Conservation (phyloP, 148 eudicot genomes). For the Dysphania ambrosioides region DNA sequence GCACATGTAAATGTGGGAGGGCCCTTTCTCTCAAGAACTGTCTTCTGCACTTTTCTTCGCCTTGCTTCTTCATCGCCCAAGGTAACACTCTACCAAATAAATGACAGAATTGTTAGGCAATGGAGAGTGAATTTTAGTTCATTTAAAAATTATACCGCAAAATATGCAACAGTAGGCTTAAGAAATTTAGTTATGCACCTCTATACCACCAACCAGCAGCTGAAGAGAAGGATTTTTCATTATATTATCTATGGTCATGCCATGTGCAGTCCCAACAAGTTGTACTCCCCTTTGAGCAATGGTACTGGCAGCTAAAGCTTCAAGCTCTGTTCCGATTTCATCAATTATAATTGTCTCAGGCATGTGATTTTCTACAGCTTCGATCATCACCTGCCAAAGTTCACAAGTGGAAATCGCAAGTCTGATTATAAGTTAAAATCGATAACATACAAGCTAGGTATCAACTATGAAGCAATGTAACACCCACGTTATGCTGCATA, state of each 20-base stretch:
- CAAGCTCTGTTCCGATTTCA: constrained; percentile 96
- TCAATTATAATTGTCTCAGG: constrained; percentile 93
- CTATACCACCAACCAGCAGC: constrained; percentile 93
- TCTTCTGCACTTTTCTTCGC: constrained; percentile 95
- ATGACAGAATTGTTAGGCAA: constrained; percentile 11
- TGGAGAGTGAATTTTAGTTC: neutral
- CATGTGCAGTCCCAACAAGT: constrained; percentile 98
- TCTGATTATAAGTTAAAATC: neutral
- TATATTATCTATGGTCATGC: constrained; percentile 86
- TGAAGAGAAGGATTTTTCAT: constrained; percentile 91
- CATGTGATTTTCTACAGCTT: constrained; percentile 98
- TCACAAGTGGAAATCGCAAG: neutral
- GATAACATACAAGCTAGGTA: neutral
- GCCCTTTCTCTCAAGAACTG: constrained; percentile 97
- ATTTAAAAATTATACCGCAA: neutral
- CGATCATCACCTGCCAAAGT: constrained; percentile 82
- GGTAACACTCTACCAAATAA: constrained; percentile 69
- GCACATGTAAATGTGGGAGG: constrained; percentile 92
- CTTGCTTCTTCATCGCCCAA: constrained; percentile 98
- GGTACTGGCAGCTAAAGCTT: constrained; percentile 97
- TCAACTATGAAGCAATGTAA: constrained; percentile 7
- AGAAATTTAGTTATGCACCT: constrained; percentile 42
- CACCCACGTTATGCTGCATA: constrained; percentile 89
- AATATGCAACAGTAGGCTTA: neutral
- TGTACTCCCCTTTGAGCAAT: constrained; percentile 99